Conservation (phyloP, 345 rosid species). For the Jatropha curcas region DNA sequence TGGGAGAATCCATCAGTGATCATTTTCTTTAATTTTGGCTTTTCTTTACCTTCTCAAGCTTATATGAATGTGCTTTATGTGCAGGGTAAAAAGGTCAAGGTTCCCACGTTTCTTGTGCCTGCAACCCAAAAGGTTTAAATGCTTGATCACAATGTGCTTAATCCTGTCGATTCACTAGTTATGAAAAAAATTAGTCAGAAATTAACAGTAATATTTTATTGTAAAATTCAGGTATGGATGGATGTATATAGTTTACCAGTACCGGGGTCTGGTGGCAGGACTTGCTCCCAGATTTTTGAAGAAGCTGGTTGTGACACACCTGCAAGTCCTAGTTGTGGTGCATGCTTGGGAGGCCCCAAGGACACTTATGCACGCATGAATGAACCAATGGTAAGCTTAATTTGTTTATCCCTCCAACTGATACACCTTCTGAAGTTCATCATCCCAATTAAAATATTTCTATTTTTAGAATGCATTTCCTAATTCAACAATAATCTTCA, state of each 20-base stretch:
- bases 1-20: too few species aligned
- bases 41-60: not conserved
- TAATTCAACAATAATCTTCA: not conserved
- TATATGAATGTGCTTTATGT: not conserved
- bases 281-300: constrained; percentile 94
- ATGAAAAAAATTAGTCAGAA: not conserved
- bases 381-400: constrained; percentile 63
- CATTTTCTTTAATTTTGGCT: not conserved
- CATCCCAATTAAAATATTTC: not conserved
- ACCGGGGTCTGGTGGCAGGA: constrained; percentile 95
- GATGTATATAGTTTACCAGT: constrained; percentile 83
- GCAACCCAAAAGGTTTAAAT: constrained; percentile 83
- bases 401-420: not conserved
- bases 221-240: constrained; percentile 75
- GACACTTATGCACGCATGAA: constrained; percentile 96
- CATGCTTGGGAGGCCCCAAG: constrained; percentile 95
- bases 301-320: constrained; percentile 99
- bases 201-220: not conserved
- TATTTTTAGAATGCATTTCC: not conserved
- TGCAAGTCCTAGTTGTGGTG: constrained; percentile 94
- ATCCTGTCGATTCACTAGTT: not conserved
- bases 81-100: constrained; percentile 90
- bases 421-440: not conserved
- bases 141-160: not conserved
- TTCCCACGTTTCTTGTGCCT: constrained; percentile 95